phyloP scores from a whole-genome alignment of 2,329 filamentous ascomycete genomes.

The Calycina marina region DNA sequence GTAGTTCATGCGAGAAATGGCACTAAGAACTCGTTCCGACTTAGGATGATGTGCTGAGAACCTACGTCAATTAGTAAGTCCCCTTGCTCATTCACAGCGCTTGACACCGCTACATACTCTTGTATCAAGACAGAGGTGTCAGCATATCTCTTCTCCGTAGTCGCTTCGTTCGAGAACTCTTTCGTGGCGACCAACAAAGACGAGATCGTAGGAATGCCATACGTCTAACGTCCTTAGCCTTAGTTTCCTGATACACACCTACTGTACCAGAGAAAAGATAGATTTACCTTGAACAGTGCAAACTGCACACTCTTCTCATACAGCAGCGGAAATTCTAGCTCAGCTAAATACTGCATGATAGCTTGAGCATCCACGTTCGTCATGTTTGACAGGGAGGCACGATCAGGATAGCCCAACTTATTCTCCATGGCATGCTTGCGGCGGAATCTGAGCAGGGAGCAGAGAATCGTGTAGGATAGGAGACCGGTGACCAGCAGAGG shows the following conservation, averaged over 20 bases:
- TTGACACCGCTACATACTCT: conserved; percentile 4
- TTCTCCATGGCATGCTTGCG: conserved; percentile 26
- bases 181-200: conserved; percentile 32
- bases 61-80: conserved; percentile 1
- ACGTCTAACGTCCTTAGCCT: conserved; percentile 26
- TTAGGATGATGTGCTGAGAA: conserved; percentile 12
- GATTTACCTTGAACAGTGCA: conserved; percentile 40
- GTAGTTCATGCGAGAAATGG: conserved; percentile 49
- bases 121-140: conserved; percentile 15
- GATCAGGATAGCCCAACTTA: conserved; percentile 29
- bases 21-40: conserved; percentile 28
- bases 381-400: conserved; percentile 34
- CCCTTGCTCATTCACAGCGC: background rate
- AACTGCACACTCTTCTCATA: conserved; percentile 38
- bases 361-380: conserved; percentile 35
- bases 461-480: conserved; percentile 8
- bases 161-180: conserved; percentile 31
- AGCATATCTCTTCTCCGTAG: conserved; percentile 28
- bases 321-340: conserved; percentile 40
- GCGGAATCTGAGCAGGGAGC: conserved; percentile 23
- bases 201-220: conserved; percentile 41
- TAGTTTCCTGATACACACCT: conserved; percentile 6
- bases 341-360: conserved; percentile 30
- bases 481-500: background rate
- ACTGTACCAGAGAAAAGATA: too few species aligned